These are phyloP conservation scores for Coemansia sp. DNA, from an alignment of 192 early-diverging fungal genomes.

Conservation along the genomic window DNA sequence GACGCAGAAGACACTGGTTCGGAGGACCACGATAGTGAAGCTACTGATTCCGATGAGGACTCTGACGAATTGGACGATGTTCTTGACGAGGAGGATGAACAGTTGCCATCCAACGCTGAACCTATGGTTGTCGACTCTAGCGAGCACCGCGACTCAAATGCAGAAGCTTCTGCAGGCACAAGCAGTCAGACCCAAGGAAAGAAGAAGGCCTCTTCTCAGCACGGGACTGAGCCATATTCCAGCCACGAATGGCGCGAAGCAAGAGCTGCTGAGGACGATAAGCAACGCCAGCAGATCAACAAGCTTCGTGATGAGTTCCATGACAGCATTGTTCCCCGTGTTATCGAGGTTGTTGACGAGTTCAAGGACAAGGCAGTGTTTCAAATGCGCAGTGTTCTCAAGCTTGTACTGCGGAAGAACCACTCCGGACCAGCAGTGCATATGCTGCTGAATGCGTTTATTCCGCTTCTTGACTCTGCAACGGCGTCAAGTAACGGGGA, in stretches of 20 bases:
- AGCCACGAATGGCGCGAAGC: slow-evolving; percentile 38
- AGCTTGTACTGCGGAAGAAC: slow-evolving; percentile 43
- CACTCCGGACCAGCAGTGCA: slow-evolving; percentile 19
- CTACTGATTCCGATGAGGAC: slow-evolving; percentile 50
- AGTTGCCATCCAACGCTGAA: slow-evolving; percentile 15
- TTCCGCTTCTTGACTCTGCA: slow-evolving; percentile 25
- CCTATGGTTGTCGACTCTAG: slow-evolving; percentile 40
- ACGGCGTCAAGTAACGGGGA: background rate
- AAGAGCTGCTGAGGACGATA: slow-evolving; percentile 34
- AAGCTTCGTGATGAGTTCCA: slow-evolving; percentile 57
- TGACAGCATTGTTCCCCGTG: slow-evolving; percentile 53
- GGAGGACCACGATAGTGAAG: background rate
- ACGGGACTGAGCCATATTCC: slow-evolving; percentile 32
- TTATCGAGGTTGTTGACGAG: slow-evolving; percentile 38
- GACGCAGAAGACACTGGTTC: background rate
- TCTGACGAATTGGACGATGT: slow-evolving; percentile 5
- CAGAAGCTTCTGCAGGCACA: slow-evolving; percentile 56
- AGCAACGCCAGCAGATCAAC: slow-evolving; percentile 23
- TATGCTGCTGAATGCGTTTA: slow-evolving; percentile 42
- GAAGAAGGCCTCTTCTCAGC: background rate
- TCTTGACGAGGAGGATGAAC: slow-evolving; percentile 18
- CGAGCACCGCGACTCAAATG: slow-evolving; percentile 35
- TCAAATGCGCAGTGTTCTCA: slow-evolving; percentile 35
- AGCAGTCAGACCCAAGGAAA: background rate
- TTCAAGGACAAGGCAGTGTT: slow-evolving; percentile 41